Conservation (phyloP, 2,329 filamentous ascomycete genomes). For the Fusarium decemcellulare region DNA sequence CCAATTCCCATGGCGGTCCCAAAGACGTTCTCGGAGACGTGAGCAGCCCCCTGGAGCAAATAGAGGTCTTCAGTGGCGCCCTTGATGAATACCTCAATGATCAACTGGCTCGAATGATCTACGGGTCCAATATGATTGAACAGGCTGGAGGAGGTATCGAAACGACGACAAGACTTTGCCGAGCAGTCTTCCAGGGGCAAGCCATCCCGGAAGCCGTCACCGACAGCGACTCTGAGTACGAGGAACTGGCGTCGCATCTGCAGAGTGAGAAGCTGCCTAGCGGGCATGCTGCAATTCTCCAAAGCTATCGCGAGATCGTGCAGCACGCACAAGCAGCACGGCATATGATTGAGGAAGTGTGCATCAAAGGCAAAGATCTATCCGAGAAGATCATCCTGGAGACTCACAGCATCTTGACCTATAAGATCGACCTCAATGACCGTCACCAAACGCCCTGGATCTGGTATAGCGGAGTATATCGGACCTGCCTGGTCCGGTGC, state of each 20-base stretch:
- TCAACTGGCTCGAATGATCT: not conserved
- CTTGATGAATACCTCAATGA: not conserved
- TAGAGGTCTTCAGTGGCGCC: too few relatives aligned
- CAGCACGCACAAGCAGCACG: constrained; percentile 26
- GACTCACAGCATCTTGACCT: constrained; percentile 43
- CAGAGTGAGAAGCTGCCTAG: too few relatives aligned
- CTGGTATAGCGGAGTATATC: constrained; percentile 42
- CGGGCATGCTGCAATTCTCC: too few relatives aligned
- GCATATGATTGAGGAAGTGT: constrained; percentile 31
- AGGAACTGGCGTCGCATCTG: too few relatives aligned
- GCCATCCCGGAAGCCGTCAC: too few relatives aligned
- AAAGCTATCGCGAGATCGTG: constrained; percentile 14
- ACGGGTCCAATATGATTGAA: not conserved
- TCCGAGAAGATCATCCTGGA: constrained; percentile 41
- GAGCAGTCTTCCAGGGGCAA: not conserved
- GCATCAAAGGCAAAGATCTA: constrained; percentile 19
- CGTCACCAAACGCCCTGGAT: constrained; percentile 9
- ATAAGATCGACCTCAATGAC: not conserved
- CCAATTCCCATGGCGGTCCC: too few relatives aligned
- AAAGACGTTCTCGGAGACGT: too few relatives aligned
- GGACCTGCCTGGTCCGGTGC: constrained; percentile 35
- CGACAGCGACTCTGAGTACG: too few relatives aligned
- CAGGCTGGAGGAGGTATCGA: not conserved
- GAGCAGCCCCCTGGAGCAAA: too few relatives aligned
- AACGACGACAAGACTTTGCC: not conserved